Evolutionary conservation across 805 yeast species (phyloP).

Genomic region (Yarrowia phangngaensis): DNA sequence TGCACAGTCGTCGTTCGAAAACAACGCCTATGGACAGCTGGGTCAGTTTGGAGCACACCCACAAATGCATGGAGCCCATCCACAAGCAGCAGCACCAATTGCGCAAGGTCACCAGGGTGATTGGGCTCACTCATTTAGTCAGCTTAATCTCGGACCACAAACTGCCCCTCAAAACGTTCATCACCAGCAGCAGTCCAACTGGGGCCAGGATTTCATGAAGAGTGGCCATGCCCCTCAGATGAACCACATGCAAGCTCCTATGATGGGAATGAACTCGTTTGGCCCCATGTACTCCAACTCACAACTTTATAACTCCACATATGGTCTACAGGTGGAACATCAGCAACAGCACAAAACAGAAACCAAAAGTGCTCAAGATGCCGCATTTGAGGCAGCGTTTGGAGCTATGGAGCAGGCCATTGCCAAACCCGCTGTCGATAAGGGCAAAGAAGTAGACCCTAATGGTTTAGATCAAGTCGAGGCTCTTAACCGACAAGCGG

Average conservation of each 20-base stretch:
- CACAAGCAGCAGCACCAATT: background rate
- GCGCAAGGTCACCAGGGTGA: background rate
- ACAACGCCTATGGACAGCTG: background rate
- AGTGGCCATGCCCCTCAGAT: background rate
- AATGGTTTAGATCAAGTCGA: slow-evolving; percentile 9
- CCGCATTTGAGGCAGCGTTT: slow-evolving; percentile 34
- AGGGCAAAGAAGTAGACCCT: slow-evolving; percentile 17
- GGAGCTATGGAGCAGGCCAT: slow-evolving; percentile 30
- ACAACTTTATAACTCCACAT: slow-evolving; percentile 10
- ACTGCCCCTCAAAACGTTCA: background rate
- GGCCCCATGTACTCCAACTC: slow-evolving; percentile 24
- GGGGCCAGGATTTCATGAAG: slow-evolving; percentile 23
- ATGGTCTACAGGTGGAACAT: slow-evolving; percentile 31
- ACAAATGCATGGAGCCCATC: background rate
- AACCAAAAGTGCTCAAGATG: slow-evolving; percentile 27
- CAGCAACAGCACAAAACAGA: slow-evolving; percentile 31
- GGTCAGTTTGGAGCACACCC: background rate
- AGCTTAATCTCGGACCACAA: slow-evolving; percentile 17
- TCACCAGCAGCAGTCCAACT: slow-evolving; percentile 9
- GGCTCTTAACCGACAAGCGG: slow-evolving; percentile 7
- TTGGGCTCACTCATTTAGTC: slow-evolving; percentile 19
- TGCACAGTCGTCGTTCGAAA: slow-evolving; percentile 4
- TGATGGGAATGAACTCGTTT: slow-evolving; percentile 11
- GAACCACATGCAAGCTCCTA: slow-evolving; percentile 21
- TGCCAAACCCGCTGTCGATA: slow-evolving; percentile 8